Percentiles rank a stretch among this genome's conserved stretches.
These are phyloP conservation scores for Pneumocystis sp. DNA, from an alignment of 1,139 yeast genomes.

Conservation along the genomic window DNA sequence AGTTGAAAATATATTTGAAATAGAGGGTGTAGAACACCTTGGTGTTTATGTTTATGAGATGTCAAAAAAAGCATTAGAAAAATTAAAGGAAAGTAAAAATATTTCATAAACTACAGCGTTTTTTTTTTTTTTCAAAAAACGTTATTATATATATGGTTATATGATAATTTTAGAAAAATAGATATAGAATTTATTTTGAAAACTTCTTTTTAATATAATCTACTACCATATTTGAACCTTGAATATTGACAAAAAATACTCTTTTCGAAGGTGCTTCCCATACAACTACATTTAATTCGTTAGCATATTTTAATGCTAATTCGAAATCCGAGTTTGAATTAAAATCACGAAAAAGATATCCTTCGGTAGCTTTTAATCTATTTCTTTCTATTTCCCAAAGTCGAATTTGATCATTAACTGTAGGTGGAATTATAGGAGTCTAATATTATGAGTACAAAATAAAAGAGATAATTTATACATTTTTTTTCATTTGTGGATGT, in stretches of 20 bases:
- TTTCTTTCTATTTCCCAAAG: constrained; percentile 95
- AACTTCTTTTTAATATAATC: not conserved
- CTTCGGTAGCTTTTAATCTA: constrained; percentile 75
- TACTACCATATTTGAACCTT: not conserved
- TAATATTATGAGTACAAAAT: constrained; percentile 4
- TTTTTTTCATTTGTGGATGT: constrained; percentile 67
- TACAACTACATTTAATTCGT: constrained; percentile 73
- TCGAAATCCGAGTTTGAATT: constrained; percentile 64
- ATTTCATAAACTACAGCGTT: not conserved
- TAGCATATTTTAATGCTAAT: constrained; percentile 58
- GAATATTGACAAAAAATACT: constrained; percentile 44
- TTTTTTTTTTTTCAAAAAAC: not conserved
- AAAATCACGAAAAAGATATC: constrained; percentile 79
- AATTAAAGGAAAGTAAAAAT: constrained; percentile 9
- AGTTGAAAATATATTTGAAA: constrained; percentile 16
- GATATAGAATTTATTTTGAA: not conserved
- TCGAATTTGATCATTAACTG: constrained; percentile 86
- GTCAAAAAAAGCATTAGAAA: constrained; percentile 19
- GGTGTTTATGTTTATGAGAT: constrained; percentile 28
- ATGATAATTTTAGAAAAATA: not conserved
- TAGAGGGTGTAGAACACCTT: constrained; percentile 26
- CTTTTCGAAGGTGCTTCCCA: constrained; percentile 66
- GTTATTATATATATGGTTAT: not conserved
- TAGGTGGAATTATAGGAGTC: constrained; percentile 59
- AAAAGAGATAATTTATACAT: constrained; percentile 17